Evolutionary conservation across 2,329 filamentous ascomycete species (phyloP), one percentile per base, ranked within the genome.

Genomic region (Fusarium kyushuense): DNA sequence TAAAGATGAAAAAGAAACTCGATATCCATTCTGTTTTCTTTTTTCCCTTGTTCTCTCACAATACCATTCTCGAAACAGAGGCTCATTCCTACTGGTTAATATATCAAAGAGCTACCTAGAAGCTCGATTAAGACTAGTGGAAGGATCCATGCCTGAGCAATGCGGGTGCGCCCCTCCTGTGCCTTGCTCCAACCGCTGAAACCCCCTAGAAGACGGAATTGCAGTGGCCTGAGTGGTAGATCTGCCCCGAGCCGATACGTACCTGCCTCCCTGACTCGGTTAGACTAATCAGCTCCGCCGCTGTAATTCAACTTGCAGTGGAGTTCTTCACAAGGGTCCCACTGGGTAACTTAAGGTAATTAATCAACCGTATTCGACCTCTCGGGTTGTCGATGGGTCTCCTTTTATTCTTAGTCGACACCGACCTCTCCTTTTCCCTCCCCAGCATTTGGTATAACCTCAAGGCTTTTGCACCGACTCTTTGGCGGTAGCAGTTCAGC

Each of bases 351-450:
- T 65, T 65, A 62, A 61, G 32, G 43, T 61, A 41, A 47, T 29
- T 55, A 51, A 51, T 29, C 17, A 40, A 38, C 32, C 23, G 47
- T 49, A 35, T 33, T 35, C 27, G 47, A 47, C 36, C 45, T 51
- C 54, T 55, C 33, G 21, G 60, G 62, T 56, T 62, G 52, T 71
- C 57, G 58, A 74, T 66, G 63, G 64, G 65, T 71, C 72, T 74
- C 72, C 72, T 74, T 74, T 74, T 74, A 58, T 42, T 54, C 47
- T 57, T 64, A 51, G 55, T 54, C 47, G 35, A 43, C 49, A 64
- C 72, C 65, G 65, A 62, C 69, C 70, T 74, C 71, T 64, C 60
- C 65, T 63, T 57, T 65, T 64, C 53, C 35, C 48, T 53, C 47
- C 54, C 62, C 46, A 60, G 62, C 35, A 45, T 55, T 42, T 49